These are phyloP conservation scores for Magnolia kwangsiensis DNA, from an alignment of 164 flowering plant genomes.

Conservation along the genomic window DNA sequence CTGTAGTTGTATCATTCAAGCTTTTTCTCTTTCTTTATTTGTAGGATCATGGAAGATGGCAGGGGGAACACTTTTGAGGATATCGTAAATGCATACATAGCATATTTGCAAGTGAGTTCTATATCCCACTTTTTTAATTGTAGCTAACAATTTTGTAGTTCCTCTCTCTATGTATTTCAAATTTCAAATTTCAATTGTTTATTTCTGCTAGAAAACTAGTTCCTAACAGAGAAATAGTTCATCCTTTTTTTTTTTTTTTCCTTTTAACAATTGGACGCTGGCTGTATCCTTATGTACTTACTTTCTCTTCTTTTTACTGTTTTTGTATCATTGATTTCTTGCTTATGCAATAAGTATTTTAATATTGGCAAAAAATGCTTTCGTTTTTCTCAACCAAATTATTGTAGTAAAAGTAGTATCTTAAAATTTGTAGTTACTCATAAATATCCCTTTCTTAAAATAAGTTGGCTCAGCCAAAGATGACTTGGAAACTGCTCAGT, in stretches of 20 bases:
- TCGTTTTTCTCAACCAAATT: too few relatives aligned
- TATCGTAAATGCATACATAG: conserved; percentile 80
- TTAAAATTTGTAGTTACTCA: too few relatives aligned
- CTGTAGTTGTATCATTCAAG: neutral
- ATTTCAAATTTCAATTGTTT: neutral
- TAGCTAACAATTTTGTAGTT: neutral
- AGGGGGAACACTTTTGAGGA: conserved; percentile 61
- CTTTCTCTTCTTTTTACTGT: neutral
- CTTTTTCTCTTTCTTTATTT: conserved; percentile 14
- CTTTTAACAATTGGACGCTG: neutral
- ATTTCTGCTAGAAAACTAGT: neutral
- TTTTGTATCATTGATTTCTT: too few relatives aligned
- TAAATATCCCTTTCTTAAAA: too few relatives aligned
- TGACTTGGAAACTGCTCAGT: too few relatives aligned
- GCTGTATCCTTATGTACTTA: neutral
- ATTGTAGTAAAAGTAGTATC: too few relatives aligned
- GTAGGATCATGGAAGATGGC: conserved; percentile 53
- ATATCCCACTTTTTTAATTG: too few relatives aligned
- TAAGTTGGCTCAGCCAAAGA: too few relatives aligned
- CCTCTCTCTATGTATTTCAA: too few relatives aligned
- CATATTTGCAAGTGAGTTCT: conserved; percentile 73
- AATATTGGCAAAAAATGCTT: too few relatives aligned
- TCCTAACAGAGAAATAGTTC: neutral
- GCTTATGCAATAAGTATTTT: too few relatives aligned
- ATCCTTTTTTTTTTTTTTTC: too few relatives aligned